A percentile compares a stretch with the other conserved stretches of the same genome.
Evolutionary conservation across 192 early-diverging fungal species (phyloP).

Genomic region (Backusella macrospora): DNA sequence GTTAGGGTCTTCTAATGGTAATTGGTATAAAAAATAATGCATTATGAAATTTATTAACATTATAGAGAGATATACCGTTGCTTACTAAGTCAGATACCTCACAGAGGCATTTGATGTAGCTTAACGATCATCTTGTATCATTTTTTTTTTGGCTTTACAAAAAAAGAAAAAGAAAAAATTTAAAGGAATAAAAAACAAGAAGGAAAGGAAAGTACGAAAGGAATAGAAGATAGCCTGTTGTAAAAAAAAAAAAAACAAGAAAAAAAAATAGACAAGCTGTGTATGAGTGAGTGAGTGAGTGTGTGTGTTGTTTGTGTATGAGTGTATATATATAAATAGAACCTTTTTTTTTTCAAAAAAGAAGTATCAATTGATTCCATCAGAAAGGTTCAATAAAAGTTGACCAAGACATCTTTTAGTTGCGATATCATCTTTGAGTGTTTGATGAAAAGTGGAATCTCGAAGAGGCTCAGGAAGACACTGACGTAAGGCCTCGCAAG

Average conservation of each 20-base stretch:
- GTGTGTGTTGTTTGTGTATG: neutral
- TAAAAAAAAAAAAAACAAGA: too few relatives aligned
- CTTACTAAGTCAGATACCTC: neutral
- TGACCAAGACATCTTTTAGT: conserved; percentile 84
- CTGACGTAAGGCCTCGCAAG: conserved; percentile 88
- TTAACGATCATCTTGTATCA: neutral
- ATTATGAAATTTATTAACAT: conserved; percentile 9
- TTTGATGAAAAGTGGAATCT: conserved; percentile 83
- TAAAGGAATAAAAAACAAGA: neutral
- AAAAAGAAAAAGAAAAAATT: neutral
- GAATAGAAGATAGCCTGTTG: neutral
- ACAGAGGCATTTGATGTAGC: neutral
- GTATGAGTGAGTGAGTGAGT: neutral
- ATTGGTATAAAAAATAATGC: neutral
- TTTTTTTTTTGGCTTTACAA: neutral
- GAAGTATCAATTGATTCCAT: conserved; percentile 30
- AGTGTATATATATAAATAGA: neutral
- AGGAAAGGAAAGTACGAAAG: neutral
- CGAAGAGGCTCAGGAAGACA: conserved; percentile 87
- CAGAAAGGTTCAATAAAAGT: conserved; percentile 62
- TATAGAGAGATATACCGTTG: neutral
- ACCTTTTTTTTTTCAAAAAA: neutral
- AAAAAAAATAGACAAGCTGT: neutral
- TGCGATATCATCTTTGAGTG: conserved; percentile 87
- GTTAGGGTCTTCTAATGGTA: too few relatives aligned